phyloP scores from a whole-genome alignment of 805 yeast species.

The Phaffomyces thermotolerans region DNA sequence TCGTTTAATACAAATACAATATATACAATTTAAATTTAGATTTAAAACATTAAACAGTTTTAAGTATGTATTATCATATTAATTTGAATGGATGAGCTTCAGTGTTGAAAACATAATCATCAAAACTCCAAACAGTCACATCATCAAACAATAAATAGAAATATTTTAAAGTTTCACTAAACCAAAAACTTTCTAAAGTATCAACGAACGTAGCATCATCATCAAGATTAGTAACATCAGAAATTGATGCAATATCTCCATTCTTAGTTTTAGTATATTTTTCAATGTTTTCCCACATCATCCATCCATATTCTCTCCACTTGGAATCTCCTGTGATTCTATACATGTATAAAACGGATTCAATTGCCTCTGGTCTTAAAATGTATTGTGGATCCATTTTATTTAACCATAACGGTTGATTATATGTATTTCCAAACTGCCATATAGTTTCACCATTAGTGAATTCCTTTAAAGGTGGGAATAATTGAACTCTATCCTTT shows the following conservation, averaged over 20 bases:
- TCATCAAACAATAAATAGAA: conserved; percentile 43
- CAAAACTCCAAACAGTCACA: conserved; percentile 35
- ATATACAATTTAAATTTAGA: too few relatives aligned
- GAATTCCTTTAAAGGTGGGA: background rate
- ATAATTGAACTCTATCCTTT: background rate
- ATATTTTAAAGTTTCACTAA: conserved; percentile 54
- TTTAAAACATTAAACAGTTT: too few relatives aligned
- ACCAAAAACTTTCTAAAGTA: conserved; percentile 44
- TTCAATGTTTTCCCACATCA: conserved; percentile 34
- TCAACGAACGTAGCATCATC: conserved; percentile 21
- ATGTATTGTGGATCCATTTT: conserved; percentile 32
- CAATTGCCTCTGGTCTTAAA: conserved; percentile 56
- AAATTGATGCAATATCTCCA: conserved; percentile 32
- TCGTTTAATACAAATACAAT: background rate
- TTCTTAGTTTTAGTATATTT: conserved; percentile 25
- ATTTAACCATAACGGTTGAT: conserved; percentile 21
- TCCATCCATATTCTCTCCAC: conserved; percentile 52
- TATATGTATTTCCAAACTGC: conserved; percentile 5
- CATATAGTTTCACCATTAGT: background rate
- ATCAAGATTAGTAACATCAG: conserved; percentile 28
- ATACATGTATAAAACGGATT: conserved; percentile 51
- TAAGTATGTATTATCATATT: background rate
- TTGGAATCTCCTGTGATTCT: conserved; percentile 51
- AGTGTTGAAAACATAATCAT: conserved; percentile 50
- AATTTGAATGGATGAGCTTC: conserved; percentile 53